Conservation (phyloP, 164 flowering plant genomes). For the Santalum album region DNA sequence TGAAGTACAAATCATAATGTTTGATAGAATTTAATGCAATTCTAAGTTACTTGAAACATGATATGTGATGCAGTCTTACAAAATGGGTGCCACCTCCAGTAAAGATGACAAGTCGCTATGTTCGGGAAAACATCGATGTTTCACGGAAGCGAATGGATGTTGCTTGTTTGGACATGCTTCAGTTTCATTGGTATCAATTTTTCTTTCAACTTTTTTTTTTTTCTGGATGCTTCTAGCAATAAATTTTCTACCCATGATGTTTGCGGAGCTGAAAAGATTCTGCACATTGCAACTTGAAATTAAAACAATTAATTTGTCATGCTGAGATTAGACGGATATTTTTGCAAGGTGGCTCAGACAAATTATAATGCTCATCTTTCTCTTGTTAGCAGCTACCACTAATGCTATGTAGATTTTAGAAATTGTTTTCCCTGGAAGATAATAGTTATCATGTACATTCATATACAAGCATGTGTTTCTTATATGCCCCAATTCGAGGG, state of each 20-base stretch:
- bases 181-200: slow-evolving; percentile 78
- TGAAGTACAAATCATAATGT: neutral
- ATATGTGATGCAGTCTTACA: slow-evolving; percentile 60
- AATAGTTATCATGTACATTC: neutral
- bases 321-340: too few species aligned
- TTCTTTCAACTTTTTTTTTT: neutral
- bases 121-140: slow-evolving; percentile 58
- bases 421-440: neutral
- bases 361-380: too few species aligned
- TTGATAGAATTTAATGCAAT: neutral
- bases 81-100: slow-evolving; percentile 99
- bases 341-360: too few species aligned
- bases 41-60: neutral
- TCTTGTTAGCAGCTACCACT: too few species aligned
- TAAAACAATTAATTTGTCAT: too few species aligned
- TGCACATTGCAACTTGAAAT: too few species aligned
- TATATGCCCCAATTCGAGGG: too few species aligned
- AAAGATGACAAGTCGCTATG: slow-evolving; percentile 82
- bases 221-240: neutral
- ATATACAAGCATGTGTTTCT: neutral
- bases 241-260: neutral
- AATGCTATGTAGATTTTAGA: too few species aligned
- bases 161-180: slow-evolving; percentile 89
- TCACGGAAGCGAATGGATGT: slow-evolving; percentile 98
- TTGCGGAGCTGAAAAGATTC: too few species aligned